phyloP scores from a whole-genome alignment of 2,329 filamentous ascomycete genomes.

The Clonostachys sp. region DNA sequence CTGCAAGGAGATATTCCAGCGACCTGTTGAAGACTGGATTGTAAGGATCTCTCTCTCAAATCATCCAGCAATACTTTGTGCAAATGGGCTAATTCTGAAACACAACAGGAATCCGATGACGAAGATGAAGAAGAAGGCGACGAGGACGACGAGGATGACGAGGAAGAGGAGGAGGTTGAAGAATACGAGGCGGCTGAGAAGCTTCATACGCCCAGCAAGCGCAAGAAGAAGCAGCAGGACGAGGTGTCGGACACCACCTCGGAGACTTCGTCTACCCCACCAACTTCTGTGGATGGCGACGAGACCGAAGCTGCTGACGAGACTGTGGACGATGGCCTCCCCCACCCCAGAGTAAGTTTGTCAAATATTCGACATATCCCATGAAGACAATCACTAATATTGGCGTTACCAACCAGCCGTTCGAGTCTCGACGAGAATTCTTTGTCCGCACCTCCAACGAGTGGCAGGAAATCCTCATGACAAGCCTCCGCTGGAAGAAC shows the following conservation, averaged over 20 bases:
- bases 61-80: slow-evolving; percentile 4
- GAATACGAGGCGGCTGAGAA: slow-evolving; percentile 36
- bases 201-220: slow-evolving; percentile 46
- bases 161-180: slow-evolving; percentile 46
- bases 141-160: slow-evolving; percentile 46
- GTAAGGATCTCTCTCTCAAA: slow-evolving; percentile 32
- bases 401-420: slow-evolving; percentile 51
- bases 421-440: slow-evolving; percentile 88
- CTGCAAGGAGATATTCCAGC: slow-evolving; percentile 83
- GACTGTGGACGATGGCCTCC: slow-evolving; percentile 66
- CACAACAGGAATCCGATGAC: slow-evolving; percentile 52
- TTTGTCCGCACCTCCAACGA: slow-evolving; percentile 81
- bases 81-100: slow-evolving; percentile 5
- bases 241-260: slow-evolving; percentile 33
- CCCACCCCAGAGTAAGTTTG: slow-evolving; percentile 55
- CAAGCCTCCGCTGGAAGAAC: slow-evolving; percentile 64
- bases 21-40: slow-evolving; percentile 80
- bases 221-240: slow-evolving; percentile 48
- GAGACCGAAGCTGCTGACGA: slow-evolving; percentile 42
- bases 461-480: slow-evolving; percentile 87
- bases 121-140: slow-evolving; percentile 56
- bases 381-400: slow-evolving; percentile 1
- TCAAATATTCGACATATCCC: background rate
- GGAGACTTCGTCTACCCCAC: slow-evolving; percentile 15
- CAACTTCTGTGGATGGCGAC: slow-evolving; percentile 12